Evolutionary conservation across 768 basidiomycete species (phyloP), one percentile per base, ranked within the genome.

Genomic region (Kwoniella heveanensis): DNA sequence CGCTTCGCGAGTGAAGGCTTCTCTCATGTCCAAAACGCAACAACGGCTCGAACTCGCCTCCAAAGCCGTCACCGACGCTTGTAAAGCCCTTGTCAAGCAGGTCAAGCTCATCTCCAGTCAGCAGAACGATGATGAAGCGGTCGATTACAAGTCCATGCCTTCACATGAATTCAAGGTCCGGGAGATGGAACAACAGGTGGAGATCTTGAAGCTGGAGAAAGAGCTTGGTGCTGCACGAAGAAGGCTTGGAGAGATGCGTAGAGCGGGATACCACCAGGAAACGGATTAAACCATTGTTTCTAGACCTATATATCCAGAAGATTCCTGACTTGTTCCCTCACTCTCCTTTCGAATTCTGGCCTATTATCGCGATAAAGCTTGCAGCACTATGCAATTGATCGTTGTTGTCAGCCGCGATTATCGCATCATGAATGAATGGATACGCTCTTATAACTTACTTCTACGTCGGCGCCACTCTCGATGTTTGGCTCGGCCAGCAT

Each of bases 141-240:
- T 86, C 55, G 87, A 90, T 80, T 97, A 92, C 83, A 89, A 89
- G 81, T 88, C 88, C 67, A 94, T 98, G 91, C 90, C 91, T 2
- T 88, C 84, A 47, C 84, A 96, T 74, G 94, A 99, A 81, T 97
- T 94, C 86, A 97, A 97, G 85, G 90, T 87, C 75, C 85, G 88
- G 53, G 95, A 98, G 85, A 97, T 99, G 93, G 96, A 98, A 82
- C 92, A 95, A 75, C 94, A 97, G 81, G 96, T 98, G n/a, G 91
- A 95, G 79, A 96, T 99, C 70, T 83, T 99, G 70, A 93, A 89
- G 77, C 81, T 97, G 72, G 96, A 98, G 83, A 96, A 96, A 83
- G 93, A 97, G 0, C 83, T 99, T 37, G 90, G 90, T 22, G 93
- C 77, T 1, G 78, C 80, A 17, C 55, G 80, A 49, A 69, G 78